Evolutionary conservation across 1,284 basidiomycete genomes (phyloP).

Genomic region (Cutaneotrichosporon curvatum): DNA sequence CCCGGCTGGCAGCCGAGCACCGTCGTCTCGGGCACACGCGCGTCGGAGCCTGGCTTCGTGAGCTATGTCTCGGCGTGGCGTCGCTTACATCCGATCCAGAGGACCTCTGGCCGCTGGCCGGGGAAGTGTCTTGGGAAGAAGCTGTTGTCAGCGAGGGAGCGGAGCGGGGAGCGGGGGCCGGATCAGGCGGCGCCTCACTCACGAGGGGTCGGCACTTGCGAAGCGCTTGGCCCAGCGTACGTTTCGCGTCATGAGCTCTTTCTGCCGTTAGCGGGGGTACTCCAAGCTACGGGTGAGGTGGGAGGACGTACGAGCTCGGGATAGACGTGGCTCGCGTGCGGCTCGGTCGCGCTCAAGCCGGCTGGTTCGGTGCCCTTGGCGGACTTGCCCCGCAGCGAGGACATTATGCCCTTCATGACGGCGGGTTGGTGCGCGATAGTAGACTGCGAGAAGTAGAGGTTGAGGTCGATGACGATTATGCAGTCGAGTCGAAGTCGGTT

Average conservation of each 20-base stretch:
- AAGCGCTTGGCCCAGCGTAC: constrained; percentile 15
- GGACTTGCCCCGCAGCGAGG: too few species aligned
- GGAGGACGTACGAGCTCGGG: background rate
- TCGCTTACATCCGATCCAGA: constrained; percentile 43
- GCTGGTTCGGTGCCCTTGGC: too few species aligned
- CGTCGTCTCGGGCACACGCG: constrained; percentile 42
- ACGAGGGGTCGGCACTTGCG: constrained; percentile 10
- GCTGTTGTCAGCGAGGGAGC: constrained; percentile 12
- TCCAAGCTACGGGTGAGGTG: too few species aligned
- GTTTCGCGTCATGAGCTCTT: constrained; percentile 20
- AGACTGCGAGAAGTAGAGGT: too few species aligned
- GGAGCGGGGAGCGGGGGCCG: too few species aligned
- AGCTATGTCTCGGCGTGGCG: background rate
- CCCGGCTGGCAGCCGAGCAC: constrained; percentile 41
- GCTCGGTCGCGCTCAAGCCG: background rate
- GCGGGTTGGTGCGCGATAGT: too few species aligned
- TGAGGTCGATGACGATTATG: too few species aligned
- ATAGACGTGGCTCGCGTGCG: background rate
- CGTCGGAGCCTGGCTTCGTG: constrained; percentile 35
- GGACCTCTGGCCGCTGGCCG: constrained; percentile 42
- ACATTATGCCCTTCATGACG: too few species aligned
- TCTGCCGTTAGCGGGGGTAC: constrained; percentile 10
- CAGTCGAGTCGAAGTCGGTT: too few species aligned
- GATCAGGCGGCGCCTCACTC: background rate
- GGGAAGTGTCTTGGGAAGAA: constrained; percentile 41